phyloP scores from a whole-genome alignment of 768 basidiomycete species.

The Tubosaeta brunneosetosa region DNA sequence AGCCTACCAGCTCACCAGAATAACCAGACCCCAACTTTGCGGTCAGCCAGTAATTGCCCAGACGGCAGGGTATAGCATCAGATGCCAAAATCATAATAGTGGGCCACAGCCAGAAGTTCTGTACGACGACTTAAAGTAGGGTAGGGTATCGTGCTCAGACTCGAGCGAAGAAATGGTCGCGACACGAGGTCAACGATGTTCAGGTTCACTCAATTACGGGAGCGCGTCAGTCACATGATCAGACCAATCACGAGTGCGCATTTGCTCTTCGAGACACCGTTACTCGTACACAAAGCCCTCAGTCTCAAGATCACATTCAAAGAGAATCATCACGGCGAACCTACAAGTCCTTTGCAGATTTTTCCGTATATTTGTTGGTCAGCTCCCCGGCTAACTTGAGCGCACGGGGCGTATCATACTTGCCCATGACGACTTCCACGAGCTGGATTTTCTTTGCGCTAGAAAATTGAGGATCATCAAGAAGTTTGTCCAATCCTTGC shows the following conservation, averaged over 20 bases:
- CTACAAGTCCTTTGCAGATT: conserved; percentile 20
- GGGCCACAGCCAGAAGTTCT: not conserved
- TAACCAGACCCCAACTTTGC: conserved; percentile 66
- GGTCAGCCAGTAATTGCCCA: conserved; percentile 61
- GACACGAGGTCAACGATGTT: conserved; percentile 11
- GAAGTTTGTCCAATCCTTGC: conserved; percentile 58
- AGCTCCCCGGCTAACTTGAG: conserved; percentile 49
- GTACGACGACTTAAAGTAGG: not conserved
- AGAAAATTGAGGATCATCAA: conserved; percentile 60
- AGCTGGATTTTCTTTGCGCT: conserved; percentile 66
- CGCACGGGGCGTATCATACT: conserved; percentile 64
- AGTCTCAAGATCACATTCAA: not conserved
- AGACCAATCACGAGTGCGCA: not conserved
- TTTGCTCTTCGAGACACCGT: not conserved
- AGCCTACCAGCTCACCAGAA: conserved; percentile 45
- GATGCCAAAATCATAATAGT: conserved; percentile 9
- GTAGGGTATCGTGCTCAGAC: not conserved
- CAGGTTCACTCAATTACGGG: not conserved
- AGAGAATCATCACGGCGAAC: not conserved
- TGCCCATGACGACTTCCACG: conserved; percentile 76
- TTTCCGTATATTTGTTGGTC: conserved; percentile 10
- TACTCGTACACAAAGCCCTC: not conserved
- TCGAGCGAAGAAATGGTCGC: not conserved
- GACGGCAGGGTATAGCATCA: conserved; percentile 29
- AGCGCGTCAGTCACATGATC: conserved; percentile 23